These are phyloP conservation scores for Purpureocillium takamizusanense DNA, from an alignment of 2,329 filamentous ascomycete species.

Conservation along the genomic window DNA sequence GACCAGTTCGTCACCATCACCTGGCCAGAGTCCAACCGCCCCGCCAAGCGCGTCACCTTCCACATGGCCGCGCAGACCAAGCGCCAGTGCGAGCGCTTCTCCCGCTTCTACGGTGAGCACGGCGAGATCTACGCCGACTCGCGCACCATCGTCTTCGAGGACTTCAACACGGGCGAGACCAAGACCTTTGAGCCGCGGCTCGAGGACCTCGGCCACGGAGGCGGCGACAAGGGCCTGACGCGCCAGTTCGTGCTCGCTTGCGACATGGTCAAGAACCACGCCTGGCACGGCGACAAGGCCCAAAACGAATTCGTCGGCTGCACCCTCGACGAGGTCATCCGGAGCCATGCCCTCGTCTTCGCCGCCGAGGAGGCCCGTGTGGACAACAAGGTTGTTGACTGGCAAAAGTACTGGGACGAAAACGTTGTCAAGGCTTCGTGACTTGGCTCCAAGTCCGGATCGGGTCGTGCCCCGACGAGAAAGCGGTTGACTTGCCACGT, in stretches of 20 bases:
- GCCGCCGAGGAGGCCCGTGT: conserved; percentile 81
- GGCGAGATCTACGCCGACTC: conserved; percentile 87
- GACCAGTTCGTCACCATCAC: conserved; percentile 83
- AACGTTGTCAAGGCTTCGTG: conserved; percentile 15
- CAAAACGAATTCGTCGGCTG: conserved; percentile 73
- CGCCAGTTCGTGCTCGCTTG: conserved; percentile 78
- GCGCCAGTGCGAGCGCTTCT: conserved; percentile 77
- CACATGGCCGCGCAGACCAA: conserved; percentile 93
- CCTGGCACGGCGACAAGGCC: conserved; percentile 57
- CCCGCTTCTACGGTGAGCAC: conserved; percentile 73
- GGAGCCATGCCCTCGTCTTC: conserved; percentile 88
- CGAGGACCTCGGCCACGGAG: conserved; percentile 29
- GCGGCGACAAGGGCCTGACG: conserved; percentile 49
- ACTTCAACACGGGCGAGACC: conserved; percentile 32
- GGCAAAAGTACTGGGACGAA: conserved; percentile 64
- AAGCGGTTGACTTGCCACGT: no score
- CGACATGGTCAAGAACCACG: conserved; percentile 64
- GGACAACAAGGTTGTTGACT: conserved; percentile 62
- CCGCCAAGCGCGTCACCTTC: conserved; percentile 77
- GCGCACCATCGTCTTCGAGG: conserved; percentile 62
- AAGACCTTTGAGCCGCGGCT: conserved; percentile 19
- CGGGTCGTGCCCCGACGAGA: no score
- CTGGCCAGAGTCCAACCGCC: conserved; percentile 64
- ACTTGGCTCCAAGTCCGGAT: no score
- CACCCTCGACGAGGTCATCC: conserved; percentile 76